Base-by-base conservation (phyloP, 768 basidiomycete species). In the Phlebiopsis gigantea region DNA sequence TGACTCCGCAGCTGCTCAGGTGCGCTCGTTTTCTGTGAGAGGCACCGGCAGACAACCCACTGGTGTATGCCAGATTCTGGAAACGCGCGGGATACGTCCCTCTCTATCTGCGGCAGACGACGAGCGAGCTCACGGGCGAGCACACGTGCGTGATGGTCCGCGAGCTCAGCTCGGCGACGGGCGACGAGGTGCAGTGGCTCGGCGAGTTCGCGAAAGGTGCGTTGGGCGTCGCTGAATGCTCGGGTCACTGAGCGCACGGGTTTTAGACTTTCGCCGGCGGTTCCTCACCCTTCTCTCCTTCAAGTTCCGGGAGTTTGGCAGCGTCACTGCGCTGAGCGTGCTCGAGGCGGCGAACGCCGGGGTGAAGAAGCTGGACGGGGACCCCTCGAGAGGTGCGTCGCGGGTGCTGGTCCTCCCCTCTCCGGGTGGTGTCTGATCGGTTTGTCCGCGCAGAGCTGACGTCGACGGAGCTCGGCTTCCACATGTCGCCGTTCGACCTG, bases 71-170 rank as follows among this genome's bases (percentile, higher is more conserved):
- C 34, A 79, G 92, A 58, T 99, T 98, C 76, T 98, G 97, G 97
- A 98, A 98, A 72, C 83, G 93, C 21, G 85, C 87, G 1, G 90
- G 91, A 12, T 99, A 88, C 68, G 81, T 91, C 0, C 97, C 97
- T 0, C 76, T 98, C 14, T 98, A 98, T 66, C 72, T 98, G 28
- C 85, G 96, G 28, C 97, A 98, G 72, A 96, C 93, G 5, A 78
- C 86, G 57, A 97, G 93, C 68, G 94, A 97, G 64, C 78, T 98
- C 50, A 99, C 97, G 0, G 97, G 97, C 39, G 97, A 99, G 72
- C 89, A 97, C 67, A 90, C 92, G 0, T 95, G 93, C 66, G 87
- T 98, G 31, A 98, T 99, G 97, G 82, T 96, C 0, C 81, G 91
- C 29, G 87, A 90, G 0, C 72, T 98, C 69, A 87, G 83, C 68